These are phyloP conservation scores for Haematococcus lacustris DNA, from an alignment of 139 green algal species.

Conservation along the genomic window DNA sequence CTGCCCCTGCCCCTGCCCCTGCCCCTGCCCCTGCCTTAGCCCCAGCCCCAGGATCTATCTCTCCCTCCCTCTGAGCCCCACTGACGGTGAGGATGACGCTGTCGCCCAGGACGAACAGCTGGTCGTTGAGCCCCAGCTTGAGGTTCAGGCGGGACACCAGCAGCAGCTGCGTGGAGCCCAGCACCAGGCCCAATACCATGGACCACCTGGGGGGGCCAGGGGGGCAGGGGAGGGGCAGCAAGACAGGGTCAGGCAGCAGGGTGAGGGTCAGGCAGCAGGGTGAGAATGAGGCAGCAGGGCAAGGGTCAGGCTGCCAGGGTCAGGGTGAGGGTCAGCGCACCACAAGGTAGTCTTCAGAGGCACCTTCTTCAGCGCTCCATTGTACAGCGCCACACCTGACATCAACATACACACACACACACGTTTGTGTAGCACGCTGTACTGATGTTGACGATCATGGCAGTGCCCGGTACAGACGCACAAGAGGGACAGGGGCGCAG, in stretches of 20 bases:
- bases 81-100: slow-evolving; percentile 84
- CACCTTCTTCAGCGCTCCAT: slow-evolving; percentile 31
- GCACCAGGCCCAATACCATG: slow-evolving; percentile 57
- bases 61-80: too few relatives aligned
- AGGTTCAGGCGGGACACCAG: slow-evolving; percentile 55
- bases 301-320: background rate
- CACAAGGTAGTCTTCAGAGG: slow-evolving; percentile 33
- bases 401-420: too few relatives aligned
- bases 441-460: too few relatives aligned
- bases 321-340: slow-evolving; percentile 3
- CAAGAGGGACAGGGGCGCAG: too few relatives aligned
- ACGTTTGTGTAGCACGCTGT: too few relatives aligned
- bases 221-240: too few relatives aligned
- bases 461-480: too few relatives aligned
- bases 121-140: slow-evolving; percentile 59
- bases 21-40: too few relatives aligned
- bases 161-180: slow-evolving; percentile 81
- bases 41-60: too few relatives aligned
- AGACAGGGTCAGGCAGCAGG: background rate
- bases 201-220: slow-evolving; percentile 36
- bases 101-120: slow-evolving; percentile 91
- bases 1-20: too few relatives aligned
- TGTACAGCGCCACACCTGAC: slow-evolving; percentile 42
- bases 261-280: slow-evolving; percentile 1
- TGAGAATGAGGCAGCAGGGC: background rate